Evolutionary conservation across 805 yeast species (phyloP).

Genomic region (Nakazawaea ernobii): DNA sequence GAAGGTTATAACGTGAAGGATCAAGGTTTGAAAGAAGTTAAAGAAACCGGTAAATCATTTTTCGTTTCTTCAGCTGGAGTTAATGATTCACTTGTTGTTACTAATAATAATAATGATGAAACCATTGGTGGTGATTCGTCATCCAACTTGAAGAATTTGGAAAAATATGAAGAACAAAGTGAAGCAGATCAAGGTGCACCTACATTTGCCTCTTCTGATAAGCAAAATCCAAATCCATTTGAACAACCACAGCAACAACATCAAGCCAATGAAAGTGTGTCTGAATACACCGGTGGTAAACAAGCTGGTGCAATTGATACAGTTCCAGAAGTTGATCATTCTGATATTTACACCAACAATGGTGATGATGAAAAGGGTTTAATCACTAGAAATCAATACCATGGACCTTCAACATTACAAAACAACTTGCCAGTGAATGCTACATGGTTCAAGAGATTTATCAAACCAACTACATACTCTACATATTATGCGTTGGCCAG

Average conservation of each 20-base stretch:
- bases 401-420: conserved; percentile 1
- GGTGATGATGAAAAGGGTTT: conserved; percentile 7
- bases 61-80: conserved; percentile 27
- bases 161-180: conserved; percentile 1
- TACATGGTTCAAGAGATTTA: conserved; percentile 27
- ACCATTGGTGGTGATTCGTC: conserved; percentile 7
- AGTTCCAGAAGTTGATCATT: background rate
- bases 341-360: background rate
- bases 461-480: conserved; percentile 35
- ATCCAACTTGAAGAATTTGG: background rate
- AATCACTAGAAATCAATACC: background rate
- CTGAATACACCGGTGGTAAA: background rate
- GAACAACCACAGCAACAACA: background rate
- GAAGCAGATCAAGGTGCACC: background rate
- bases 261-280: background rate
- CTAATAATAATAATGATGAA: background rate
- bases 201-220: background rate
- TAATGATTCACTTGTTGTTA: conserved; percentile 29
- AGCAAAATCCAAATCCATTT: background rate
- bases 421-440: conserved; percentile 8
- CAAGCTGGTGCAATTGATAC: background rate
- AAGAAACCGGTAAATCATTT: conserved; percentile 39
- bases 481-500: conserved; percentile 35
- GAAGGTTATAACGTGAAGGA: conserved; percentile 57
- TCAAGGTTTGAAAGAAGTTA: conserved; percentile 57